These are phyloP conservation scores for Bremia lactucae DNA, from an alignment of 352 stramenopile genomes.

Conservation along the genomic window DNA sequence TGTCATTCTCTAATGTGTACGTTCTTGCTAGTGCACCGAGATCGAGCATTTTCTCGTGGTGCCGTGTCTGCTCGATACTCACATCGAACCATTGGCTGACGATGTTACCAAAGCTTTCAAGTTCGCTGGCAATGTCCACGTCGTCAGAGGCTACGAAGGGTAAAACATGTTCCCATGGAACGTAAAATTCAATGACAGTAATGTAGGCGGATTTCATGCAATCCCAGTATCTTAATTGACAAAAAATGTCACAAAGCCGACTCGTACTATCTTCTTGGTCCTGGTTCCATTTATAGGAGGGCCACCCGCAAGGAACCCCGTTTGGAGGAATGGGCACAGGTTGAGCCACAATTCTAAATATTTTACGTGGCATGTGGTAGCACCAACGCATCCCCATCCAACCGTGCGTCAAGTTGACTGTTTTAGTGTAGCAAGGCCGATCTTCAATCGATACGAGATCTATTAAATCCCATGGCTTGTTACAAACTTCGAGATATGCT, in stretches of 20 bases:
- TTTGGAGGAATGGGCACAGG: constrained; percentile 53
- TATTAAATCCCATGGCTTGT: constrained; percentile 39
- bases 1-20: constrained; percentile 19
- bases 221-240: constrained; percentile 66
- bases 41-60: constrained; percentile 33
- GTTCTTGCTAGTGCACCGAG: constrained; percentile 24
- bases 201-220: constrained; percentile 35
- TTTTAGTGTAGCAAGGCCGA: constrained; percentile 7
- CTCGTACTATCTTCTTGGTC: constrained; percentile 11
- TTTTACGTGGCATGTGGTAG: constrained; percentile 55
- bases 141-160: neutral
- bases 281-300: constrained; percentile 34
- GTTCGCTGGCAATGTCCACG: constrained; percentile 25
- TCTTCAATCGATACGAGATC: constrained; percentile 9
- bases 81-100: constrained; percentile 67
- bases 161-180: constrained; percentile 48
- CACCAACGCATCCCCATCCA: constrained; percentile 79
- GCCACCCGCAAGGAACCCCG: constrained; percentile 52
- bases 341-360: constrained; percentile 37
- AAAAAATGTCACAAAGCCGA: constrained; percentile 61
- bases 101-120: constrained; percentile 55
- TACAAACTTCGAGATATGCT: constrained; percentile 45
- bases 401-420: constrained; percentile 44
- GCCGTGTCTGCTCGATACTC: constrained; percentile 35
- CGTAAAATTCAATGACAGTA: constrained; percentile 50